Evolutionary conservation across 2,329 filamentous ascomycete genomes (phyloP), one percentile per base, ranked within the genome.

Genomic region (Paecilomyces sp.): DNA sequence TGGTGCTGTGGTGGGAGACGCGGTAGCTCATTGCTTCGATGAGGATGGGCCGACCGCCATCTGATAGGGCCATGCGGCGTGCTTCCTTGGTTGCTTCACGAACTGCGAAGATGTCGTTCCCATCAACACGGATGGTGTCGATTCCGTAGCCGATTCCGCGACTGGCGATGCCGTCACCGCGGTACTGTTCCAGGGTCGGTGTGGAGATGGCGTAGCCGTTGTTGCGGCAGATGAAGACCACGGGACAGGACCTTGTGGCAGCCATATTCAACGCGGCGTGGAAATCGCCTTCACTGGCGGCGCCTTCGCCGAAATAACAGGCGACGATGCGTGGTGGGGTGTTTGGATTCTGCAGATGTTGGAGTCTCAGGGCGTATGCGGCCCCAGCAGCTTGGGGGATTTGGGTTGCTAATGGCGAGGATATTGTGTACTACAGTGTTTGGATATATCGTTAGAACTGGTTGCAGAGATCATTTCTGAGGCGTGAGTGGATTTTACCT

Each of bases 11-110:
- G 72, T 99, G 92, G 6, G 90, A 93, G 52, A 97, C 92, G n/a
- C 94, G 91, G 77, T 99, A 99, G 25, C 90, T 93, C 90, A 99
- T 96, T 59, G 92, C 92, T 77, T 99, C 94, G 50, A 99, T 88
- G 7, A 99, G 79, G 0, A 99, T 84, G 0, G 91, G 92, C 63
- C 84, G 86, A 3, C 91, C 90, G n/a, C 90, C 91, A 52, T 90
- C 86, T 59, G 88, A 80, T 2, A 97, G 82, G 0, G 93, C 92
- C 69, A 93, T 85, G 55, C 85, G 82, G 1, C 92, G 84, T 0
- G 94, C 94, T 72, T 85, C 84, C 69, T 85, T 85, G 25, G 90
- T 94, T 0, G 86, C 91, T 74, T 92, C 89, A 50, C 90, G 83
- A 0, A 96, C 91, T 0, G 92, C 92, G 77, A 92, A 92, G 65